Base-by-base conservation (phyloP, 257 asterid species). In the Echium plantagineum region DNA sequence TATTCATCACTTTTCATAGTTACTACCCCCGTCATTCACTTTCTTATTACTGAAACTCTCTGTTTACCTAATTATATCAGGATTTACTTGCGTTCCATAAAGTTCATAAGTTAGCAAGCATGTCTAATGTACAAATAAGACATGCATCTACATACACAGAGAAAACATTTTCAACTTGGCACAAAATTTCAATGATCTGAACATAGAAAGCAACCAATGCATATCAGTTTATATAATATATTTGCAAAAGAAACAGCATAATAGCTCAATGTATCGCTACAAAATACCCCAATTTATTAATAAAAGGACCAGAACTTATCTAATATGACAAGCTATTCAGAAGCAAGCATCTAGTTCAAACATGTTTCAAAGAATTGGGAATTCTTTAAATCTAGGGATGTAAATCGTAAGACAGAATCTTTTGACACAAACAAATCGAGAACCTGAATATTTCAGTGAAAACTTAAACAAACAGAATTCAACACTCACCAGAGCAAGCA, bases 401-500 rank as follows among this genome's bases (percentile, higher is more conserved):
- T 15, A 42, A 13, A 42, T 12, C 49, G n/a, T n/a, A n/a, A n/a
- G n/a, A n/a, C n/a, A n/a, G n/a, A n/a, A 42, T 42, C 47, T 24
- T 31, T 48, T 31, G 21, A 22, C 20, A 31, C 2, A 42, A n/a
- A n/a, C n/a, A n/a, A n/a, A n/a, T n/a, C n/a, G n/a, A n/a, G n/a
- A n/a, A n/a, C n/a, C n/a, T n/a, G n/a, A n/a, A n/a, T n/a, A n/a
- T n/a, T n/a, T n/a, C n/a, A n/a, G n/a, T n/a, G n/a, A n/a, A n/a
- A n/a, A n/a, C n/a, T n/a, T n/a, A n/a, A n/a, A n/a, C n/a, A n/a
- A n/a, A n/a, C n/a, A n/a, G n/a, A n/a, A n/a, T n/a, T n/a, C n/a
- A n/a, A n/a, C n/a, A 42, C 85, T 76, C 69, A 85, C 85, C 61
- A 76, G 72, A 72, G 80, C 66, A 60, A 83, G 31, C 90, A 85